Evolutionary conservation across 2,329 filamentous ascomycete species (phyloP).

Genomic region (Xylaria sp.): DNA sequence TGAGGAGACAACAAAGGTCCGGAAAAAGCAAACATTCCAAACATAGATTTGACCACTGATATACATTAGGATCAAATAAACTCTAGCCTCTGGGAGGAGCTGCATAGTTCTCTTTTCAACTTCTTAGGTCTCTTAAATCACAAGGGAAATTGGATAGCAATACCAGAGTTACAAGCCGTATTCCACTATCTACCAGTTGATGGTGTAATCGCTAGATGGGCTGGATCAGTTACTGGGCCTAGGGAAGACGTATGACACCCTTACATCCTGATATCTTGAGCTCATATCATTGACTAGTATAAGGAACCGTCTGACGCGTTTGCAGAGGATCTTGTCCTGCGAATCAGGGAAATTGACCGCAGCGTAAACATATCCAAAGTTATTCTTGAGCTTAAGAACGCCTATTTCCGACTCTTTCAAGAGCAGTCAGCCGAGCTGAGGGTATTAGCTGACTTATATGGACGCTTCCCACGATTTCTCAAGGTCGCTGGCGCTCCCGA

Average conservation of each 20-base stretch:
- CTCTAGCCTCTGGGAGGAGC: not conserved
- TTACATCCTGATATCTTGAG: no score
- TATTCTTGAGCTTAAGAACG: no score
- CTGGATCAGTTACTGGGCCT: not conserved
- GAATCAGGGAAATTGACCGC: not conserved
- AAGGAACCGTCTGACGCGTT: conserved; percentile 2
- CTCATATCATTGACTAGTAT: not conserved
- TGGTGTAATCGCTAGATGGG: conserved; percentile 5
- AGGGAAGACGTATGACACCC: conserved; percentile 8
- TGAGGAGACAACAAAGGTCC: conserved; percentile 1
- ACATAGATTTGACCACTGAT: not conserved
- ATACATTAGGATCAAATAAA: not conserved
- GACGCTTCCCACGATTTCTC: no score
- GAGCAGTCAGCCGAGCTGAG: no score
- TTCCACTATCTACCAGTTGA: conserved; percentile 18
- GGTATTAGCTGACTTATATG: no score
- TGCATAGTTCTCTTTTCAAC: conserved; percentile 1
- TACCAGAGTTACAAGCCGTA: conserved; percentile 13
- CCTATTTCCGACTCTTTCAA: no score
- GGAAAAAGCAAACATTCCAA: not conserved
- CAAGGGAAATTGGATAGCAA: conserved; percentile 13
- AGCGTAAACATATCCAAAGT: not conserved
- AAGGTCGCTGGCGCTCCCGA: no score
- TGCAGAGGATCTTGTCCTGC: not conserved
- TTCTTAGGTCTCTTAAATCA: conserved; percentile 5